These are phyloP conservation scores for Colletotrichum gloeosporioides DNA, from an alignment of 2,329 filamentous ascomycete species.

Conservation along the genomic window DNA sequence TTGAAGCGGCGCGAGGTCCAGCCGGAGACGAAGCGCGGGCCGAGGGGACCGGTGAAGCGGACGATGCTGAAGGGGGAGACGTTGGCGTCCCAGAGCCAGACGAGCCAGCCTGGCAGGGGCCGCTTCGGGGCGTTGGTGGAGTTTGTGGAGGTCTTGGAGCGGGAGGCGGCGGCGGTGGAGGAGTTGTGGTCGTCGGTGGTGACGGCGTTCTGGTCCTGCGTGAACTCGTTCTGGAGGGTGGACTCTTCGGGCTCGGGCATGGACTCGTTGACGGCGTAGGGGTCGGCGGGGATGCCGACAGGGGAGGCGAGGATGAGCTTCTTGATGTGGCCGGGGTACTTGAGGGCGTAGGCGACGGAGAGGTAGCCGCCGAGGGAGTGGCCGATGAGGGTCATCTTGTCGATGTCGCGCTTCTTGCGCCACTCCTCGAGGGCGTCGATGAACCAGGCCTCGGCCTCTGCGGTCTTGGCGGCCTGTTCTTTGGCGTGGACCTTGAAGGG, in stretches of 20 bases:
- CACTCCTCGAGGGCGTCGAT: slow-evolving; percentile 96
- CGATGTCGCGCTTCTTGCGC: slow-evolving; percentile 86
- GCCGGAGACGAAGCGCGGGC: slow-evolving; percentile 88
- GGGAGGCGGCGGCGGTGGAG: slow-evolving; percentile 26
- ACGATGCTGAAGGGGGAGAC: slow-evolving; percentile 93
- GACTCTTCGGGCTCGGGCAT: slow-evolving; percentile 81
- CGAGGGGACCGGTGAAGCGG: slow-evolving; percentile 85
- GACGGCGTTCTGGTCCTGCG: slow-evolving; percentile 70
- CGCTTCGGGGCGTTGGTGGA: slow-evolving; percentile 46
- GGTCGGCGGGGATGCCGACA: slow-evolving; percentile 93
- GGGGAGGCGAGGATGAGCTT: slow-evolving; percentile 96
- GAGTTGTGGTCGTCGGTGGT: slow-evolving; percentile 44
- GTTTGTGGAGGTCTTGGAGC: slow-evolving; percentile 37
- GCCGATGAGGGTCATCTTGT: slow-evolving; percentile 90
- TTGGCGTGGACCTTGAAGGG: slow-evolving; percentile 80
- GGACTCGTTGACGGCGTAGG: slow-evolving; percentile 81
- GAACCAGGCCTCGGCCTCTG: slow-evolving; percentile 94
- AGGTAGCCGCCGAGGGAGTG: slow-evolving; percentile 96
- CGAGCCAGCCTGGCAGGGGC: slow-evolving; percentile 83
- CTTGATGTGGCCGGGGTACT: slow-evolving; percentile 93
- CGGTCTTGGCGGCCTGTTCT: slow-evolving; percentile 78
- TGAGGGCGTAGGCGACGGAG: slow-evolving; percentile 91
- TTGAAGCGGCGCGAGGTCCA: slow-evolving; percentile 95
- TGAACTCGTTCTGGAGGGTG: slow-evolving; percentile 78
- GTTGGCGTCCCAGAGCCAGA: slow-evolving; percentile 96